Percentiles rank a stretch among this genome's conserved stretches.
Conservation (phyloP, 805 yeast genomes). For the Barnettozyma sucrosica region DNA sequence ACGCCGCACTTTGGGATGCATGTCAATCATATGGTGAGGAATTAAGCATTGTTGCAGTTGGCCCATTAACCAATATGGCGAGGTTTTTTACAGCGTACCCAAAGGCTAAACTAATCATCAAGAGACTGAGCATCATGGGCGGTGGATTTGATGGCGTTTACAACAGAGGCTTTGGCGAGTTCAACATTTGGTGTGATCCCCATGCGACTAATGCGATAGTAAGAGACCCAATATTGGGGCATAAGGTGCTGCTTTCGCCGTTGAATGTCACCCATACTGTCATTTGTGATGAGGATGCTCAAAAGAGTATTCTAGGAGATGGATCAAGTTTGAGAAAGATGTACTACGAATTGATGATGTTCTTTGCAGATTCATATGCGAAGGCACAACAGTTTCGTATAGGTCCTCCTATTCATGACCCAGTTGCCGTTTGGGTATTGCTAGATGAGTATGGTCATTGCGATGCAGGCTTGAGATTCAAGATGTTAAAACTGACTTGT, state of each 20-base stretch:
- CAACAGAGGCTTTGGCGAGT: constrained; percentile 52
- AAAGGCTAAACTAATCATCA: constrained; percentile 41
- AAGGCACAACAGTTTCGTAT: constrained; percentile 35
- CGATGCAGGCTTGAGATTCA: constrained; percentile 16
- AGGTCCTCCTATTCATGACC: constrained; percentile 83
- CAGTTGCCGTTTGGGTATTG: constrained; percentile 59
- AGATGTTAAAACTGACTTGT: constrained; percentile 12
- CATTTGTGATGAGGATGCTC: constrained; percentile 40
- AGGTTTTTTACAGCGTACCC: constrained; percentile 51
- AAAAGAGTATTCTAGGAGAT: constrained; percentile 30
- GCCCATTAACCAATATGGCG: constrained; percentile 72
- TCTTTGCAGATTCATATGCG: constrained; percentile 42
- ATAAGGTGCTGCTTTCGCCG: constrained; percentile 53
- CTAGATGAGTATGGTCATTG: constrained; percentile 30
- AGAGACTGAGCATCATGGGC: constrained; percentile 68
- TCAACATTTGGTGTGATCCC: constrained; percentile 73
- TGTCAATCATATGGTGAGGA: constrained; percentile 39
- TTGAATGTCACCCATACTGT: constrained; percentile 68
- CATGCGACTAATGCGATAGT: constrained; percentile 61
- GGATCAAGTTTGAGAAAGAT: constrained; percentile 44
- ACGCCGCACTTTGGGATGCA: constrained; percentile 31
- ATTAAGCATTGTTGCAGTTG: constrained; percentile 64
- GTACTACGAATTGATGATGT: constrained; percentile 48
- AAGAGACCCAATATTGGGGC: constrained; percentile 35
- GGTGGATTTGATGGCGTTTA: constrained; percentile 41